Evolutionary conservation across 139 green algal species (phyloP), one percentile per base, ranked within the genome.

Genomic region (Pleodorina starrii): DNA sequence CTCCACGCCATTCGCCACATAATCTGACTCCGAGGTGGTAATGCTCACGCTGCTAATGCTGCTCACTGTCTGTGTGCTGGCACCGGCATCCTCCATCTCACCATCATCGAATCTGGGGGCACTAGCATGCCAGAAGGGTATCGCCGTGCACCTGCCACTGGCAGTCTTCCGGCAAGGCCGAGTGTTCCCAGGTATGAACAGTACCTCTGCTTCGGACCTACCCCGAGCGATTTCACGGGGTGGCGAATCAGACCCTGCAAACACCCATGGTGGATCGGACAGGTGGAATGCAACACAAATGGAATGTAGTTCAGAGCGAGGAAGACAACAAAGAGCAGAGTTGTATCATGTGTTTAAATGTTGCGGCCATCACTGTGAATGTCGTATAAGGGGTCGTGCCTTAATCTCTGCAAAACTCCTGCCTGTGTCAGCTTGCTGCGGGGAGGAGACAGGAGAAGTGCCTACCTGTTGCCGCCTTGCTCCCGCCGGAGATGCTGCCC

Each of bases 11-110:
- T n/a, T 69, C 57, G 57, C 29, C 57, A 17, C 57, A 29, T 68
- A n/a, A 5, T 9, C 23, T 32, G 19, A 36, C 69, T 50, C 69
- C 16, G 36, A 77, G 11, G 69, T 5, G 42, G 57, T 79, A 21
- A 79, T 79, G 72, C 72, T 79, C 9, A 79, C 72, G 42, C 72
- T 79, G 72, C 72, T 79, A 6, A 79, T 79, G 72, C 72, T 79
- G 72, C 72, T 79, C 19, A 79, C 21, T 21, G 21, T 50, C 35
- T 35, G 69, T 10, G 23, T 21, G 23, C 21, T 38, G 42, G 10
- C 21, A 2, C 40, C 42, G 23, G 3, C 72, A 6, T 38, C 25
- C 29, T 16, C 40, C 19, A 21, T 12, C 21, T 79, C 72, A 6
- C 11, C 36, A 36, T 29, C 36, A 7, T 69, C 57, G 5, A n/a